Evolutionary conservation across 805 yeast species (phyloP).

Genomic region (Candida ulmi): DNA sequence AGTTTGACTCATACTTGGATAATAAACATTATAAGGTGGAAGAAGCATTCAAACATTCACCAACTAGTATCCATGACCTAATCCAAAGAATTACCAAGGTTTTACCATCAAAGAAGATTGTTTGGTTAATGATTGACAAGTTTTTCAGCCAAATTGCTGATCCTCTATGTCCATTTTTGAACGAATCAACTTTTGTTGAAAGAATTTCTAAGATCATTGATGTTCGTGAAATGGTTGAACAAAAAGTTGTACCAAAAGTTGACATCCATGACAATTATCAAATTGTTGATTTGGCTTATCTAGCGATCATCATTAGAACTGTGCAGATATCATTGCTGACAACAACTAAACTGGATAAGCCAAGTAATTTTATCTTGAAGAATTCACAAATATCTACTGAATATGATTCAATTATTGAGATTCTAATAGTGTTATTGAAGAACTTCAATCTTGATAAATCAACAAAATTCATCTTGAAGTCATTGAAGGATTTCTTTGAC

Average conservation of each 20-base stretch:
- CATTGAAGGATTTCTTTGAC: conserved; percentile 8
- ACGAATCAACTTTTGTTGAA: conserved; percentile 41
- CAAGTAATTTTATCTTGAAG: conserved; percentile 7
- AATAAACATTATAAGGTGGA: conserved; percentile 15
- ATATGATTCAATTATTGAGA: conserved; percentile 13
- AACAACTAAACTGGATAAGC: conserved; percentile 11
- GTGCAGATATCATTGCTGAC: conserved; percentile 13
- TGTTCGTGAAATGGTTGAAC: conserved; percentile 21
- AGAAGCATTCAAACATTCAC: conserved; percentile 12
- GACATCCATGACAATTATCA: conserved; percentile 8
- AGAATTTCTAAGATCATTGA: conserved; percentile 42
- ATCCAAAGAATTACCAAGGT: conserved; percentile 28
- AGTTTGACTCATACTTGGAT: conserved; percentile 11
- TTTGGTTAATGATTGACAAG: conserved; percentile 52
- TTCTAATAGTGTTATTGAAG: conserved; percentile 8
- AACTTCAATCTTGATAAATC: conserved; percentile 4
- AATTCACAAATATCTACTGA: conserved; percentile 10
- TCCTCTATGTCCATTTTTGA: conserved; percentile 58
- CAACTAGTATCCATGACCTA: conserved; percentile 10
- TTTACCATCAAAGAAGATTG: conserved; percentile 47
- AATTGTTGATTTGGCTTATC: conserved; percentile 7
- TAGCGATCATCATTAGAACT: conserved; percentile 15
- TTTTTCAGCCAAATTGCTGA: conserved; percentile 38
- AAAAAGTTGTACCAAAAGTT: conserved; percentile 24
- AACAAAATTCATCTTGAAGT: conserved; percentile 7